Conservation (phyloP, 2,329 filamentous ascomycete species). For the Diaporthe citri region DNA sequence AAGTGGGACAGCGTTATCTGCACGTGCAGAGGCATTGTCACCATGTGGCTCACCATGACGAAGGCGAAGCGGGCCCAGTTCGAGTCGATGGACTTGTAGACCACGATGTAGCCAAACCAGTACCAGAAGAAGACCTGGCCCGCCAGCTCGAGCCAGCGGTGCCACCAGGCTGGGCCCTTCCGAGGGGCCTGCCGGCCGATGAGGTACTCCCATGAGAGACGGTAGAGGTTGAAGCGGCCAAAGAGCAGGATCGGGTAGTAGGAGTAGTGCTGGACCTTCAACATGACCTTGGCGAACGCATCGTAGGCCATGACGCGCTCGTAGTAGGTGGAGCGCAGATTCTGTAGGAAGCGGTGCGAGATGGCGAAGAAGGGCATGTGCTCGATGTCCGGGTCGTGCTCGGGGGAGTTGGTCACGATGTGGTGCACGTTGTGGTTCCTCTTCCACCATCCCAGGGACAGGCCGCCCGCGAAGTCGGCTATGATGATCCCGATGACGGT, state of each 20-base stretch:
- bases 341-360: constrained; percentile 82
- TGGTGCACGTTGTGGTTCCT: constrained; percentile 96
- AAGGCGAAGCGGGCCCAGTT: constrained; percentile 78
- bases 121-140: constrained; percentile 87
- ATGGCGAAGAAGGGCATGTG: constrained; percentile 91
- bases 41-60: constrained; percentile 83
- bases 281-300: constrained; percentile 74
- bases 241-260: constrained; percentile 87
- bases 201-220: constrained; percentile 83
- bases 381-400: constrained; percentile 96
- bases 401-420: constrained; percentile 93
- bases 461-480: constrained; percentile 88
- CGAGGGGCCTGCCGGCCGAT: constrained; percentile 77
- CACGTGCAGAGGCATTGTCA: constrained; percentile 85
- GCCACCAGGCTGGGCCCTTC: constrained; percentile 85
- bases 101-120: constrained; percentile 86
- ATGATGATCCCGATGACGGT: constrained; percentile 90
- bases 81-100: constrained; percentile 80
- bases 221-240: constrained; percentile 89
- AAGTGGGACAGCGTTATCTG: constrained; percentile 95
- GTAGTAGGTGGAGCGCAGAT: constrained; percentile 85
- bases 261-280: constrained; percentile 82
- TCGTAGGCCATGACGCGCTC: constrained; percentile 85
- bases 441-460: constrained; percentile 98
- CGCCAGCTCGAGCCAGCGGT: constrained; percentile 81